Base-by-base conservation (phyloP, 2,329 filamentous ascomycete species). In the Talaromyces sp. region DNA sequence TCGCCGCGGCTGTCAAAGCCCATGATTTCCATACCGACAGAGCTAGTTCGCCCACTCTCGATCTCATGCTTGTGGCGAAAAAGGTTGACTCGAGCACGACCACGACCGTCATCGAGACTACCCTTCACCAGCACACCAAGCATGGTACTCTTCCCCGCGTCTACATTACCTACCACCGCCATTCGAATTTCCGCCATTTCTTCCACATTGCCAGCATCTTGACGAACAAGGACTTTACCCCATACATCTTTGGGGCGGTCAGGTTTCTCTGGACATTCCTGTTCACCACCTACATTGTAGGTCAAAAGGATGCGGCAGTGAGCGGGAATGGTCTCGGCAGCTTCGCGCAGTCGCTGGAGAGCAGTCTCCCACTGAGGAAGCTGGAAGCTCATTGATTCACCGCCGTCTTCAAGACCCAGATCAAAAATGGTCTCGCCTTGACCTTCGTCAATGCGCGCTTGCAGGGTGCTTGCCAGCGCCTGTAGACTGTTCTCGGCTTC, bases 41-140 rank as follows among this genome's bases (percentile, higher is more conserved):
- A 97, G 69, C 91, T 96, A 9, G 94, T 99, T 60, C 94, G 84
- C 1, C 94, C 94, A 42, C 90, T 94, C 74, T 99, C 94, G 36
- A 97, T 89, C 75, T 99, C 94, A 68, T 99, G 94, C 75, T 99
- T 97, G 74, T 99, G 94, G 14, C 94, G 85, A 76, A 99, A 99
- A 11, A 99, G 85, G 61, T 96, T 97, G 47, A 99, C 90, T 57
- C 94, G 88, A 41, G 94, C 93, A 72, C 90, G 93, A 11, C 94
- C 94, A 68, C 94, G 84, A 14, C 94, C 94, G 74, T 99, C 94
- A 65, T 99, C 94, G 2, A 99, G 85, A 47, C 90, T 90, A 4
- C 94, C 94, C 74, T 97, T 97, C 6, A 97, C 94, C 5, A 99
- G 80, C 1, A 99, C 94, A 39, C 94, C 94, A 2, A 99, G 79